A percentile compares a stretch with the other conserved stretches of the same genome.
phyloP scores from a whole-genome alignment of 1,139 yeast genomes.

The Entelexis sorbosivorans region DNA sequence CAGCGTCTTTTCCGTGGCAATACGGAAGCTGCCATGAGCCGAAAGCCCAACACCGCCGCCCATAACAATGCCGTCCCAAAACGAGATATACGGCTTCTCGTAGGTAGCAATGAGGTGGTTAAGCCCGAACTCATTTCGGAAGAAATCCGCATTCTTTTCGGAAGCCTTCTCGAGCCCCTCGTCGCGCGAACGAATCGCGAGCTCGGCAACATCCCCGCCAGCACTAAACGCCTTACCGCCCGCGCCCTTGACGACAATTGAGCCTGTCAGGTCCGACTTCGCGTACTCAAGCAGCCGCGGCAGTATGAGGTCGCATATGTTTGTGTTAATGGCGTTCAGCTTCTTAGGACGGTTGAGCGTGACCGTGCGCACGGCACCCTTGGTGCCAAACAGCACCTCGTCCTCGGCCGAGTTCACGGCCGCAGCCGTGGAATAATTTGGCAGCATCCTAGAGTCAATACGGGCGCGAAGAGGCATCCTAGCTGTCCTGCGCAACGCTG shows the following conservation, averaged over 20 bases:
- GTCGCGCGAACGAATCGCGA: slow-evolving; percentile 42
- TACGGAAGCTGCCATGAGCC: slow-evolving; percentile 86
- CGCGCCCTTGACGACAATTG: slow-evolving; percentile 60
- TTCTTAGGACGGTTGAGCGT: slow-evolving; percentile 72
- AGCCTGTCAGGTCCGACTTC: slow-evolving; percentile 51
- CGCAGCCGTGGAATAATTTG: slow-evolving; percentile 23
- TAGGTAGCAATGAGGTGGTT: slow-evolving; percentile 71
- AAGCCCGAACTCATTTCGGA: slow-evolving; percentile 69
- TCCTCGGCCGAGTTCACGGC: slow-evolving; percentile 29
- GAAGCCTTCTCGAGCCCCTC: slow-evolving; percentile 32
- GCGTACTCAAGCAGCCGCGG: slow-evolving; percentile 71
- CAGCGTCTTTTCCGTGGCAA: slow-evolving; percentile 79
- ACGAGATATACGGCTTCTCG: slow-evolving; percentile 70
- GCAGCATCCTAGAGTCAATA: slow-evolving; percentile 22
- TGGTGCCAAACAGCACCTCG: slow-evolving; percentile 48
- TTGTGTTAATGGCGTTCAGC: slow-evolving; percentile 70
- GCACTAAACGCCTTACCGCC: slow-evolving; percentile 44
- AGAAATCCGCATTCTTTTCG: slow-evolving; percentile 47
- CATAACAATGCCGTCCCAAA: slow-evolving; percentile 91
- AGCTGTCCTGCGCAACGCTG: slow-evolving; percentile 2
- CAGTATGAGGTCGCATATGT: slow-evolving; percentile 64
- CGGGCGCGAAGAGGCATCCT: slow-evolving; percentile 27
- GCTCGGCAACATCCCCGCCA: slow-evolving; percentile 88
- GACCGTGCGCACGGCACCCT: slow-evolving; percentile 60
- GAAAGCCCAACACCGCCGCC: slow-evolving; percentile 96